phyloP scores from a whole-genome alignment of 768 basidiomycete genomes.

The Termitomyces sp. region DNA sequence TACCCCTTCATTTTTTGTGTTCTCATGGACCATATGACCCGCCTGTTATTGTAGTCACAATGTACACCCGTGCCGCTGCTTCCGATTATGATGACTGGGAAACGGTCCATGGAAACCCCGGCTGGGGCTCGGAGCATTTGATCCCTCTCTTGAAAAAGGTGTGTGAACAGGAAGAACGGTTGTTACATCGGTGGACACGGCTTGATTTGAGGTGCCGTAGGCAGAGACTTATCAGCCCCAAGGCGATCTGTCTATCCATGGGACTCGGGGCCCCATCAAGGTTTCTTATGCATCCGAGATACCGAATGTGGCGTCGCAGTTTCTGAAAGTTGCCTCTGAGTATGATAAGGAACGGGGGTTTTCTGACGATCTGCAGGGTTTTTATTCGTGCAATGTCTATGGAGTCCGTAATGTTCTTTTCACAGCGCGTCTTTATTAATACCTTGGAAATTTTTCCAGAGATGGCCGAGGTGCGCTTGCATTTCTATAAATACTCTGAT shows the following conservation, averaged over 20 bases:
- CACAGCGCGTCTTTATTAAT: neutral
- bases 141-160: constrained; percentile 56
- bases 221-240: constrained; percentile 32
- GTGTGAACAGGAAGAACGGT: constrained; percentile 7
- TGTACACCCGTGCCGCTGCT: constrained; percentile 53
- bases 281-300: constrained; percentile 33
- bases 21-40: neutral
- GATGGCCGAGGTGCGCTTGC: constrained; percentile 43
- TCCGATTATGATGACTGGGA: constrained; percentile 69
- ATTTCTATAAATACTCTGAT: neutral
- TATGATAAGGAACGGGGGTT: constrained; percentile 42
- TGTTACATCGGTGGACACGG: neutral
- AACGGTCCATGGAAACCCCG: constrained; percentile 39
- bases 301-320: constrained; percentile 40
- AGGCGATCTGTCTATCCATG: constrained; percentile 31
- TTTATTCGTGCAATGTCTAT: constrained; percentile 37
- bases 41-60: constrained; percentile 26
- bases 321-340: constrained; percentile 35
- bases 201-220: constrained; percentile 5
- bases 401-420: constrained; percentile 28
- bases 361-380: constrained; percentile 42
- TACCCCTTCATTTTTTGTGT: no score
- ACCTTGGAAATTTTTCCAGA: constrained; percentile 20
- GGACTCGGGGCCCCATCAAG: constrained; percentile 42
- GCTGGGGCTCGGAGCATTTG: constrained; percentile 54